Conservation (phyloP, 2,329 filamentous ascomycete genomes). For the Madurella fahalii region DNA sequence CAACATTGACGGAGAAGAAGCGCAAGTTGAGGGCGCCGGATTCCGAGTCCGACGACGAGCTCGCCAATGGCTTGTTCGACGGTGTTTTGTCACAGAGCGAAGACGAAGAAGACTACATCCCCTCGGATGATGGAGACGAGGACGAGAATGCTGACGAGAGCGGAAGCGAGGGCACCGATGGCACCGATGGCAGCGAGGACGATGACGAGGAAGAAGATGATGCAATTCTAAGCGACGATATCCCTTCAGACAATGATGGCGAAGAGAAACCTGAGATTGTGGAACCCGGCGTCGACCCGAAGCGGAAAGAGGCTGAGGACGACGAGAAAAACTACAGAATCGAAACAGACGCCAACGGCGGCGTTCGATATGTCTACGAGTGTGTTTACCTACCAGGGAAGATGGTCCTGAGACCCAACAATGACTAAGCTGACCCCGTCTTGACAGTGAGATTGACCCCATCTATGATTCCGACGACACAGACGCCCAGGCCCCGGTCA, state of each 20-base stretch:
- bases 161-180: slow-evolving; percentile 22
- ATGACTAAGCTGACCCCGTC: slow-evolving; percentile 9
- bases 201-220: slow-evolving; percentile 38
- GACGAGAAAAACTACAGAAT: slow-evolving; percentile 50
- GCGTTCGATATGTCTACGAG: slow-evolving; percentile 83
- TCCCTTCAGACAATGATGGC: slow-evolving; percentile 38
- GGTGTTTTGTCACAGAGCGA: slow-evolving; percentile 55
- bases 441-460: slow-evolving; percentile 69
- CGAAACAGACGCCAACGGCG: slow-evolving; percentile 82
- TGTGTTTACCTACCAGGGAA: slow-evolving; percentile 9
- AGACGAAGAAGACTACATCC: slow-evolving; percentile 54
- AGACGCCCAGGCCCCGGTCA: slow-evolving; percentile 71
- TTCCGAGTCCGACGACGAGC: slow-evolving; percentile 57
- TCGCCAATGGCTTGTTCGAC: slow-evolving; percentile 51
- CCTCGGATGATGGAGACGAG: slow-evolving; percentile 37
- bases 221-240: slow-evolving; percentile 39
- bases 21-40: slow-evolving; percentile 60
- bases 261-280: slow-evolving; percentile 33
- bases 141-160: slow-evolving; percentile 43
- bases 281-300: slow-evolving; percentile 31
- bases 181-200: slow-evolving; percentile 32
- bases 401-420: neutral
- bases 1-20: slow-evolving; percentile 50
- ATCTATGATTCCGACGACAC: slow-evolving; percentile 95
- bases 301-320: slow-evolving; percentile 34